Base-by-base conservation (phyloP, 2,329 filamentous ascomycete genomes). In the Annulohypoxylon truncatum region DNA sequence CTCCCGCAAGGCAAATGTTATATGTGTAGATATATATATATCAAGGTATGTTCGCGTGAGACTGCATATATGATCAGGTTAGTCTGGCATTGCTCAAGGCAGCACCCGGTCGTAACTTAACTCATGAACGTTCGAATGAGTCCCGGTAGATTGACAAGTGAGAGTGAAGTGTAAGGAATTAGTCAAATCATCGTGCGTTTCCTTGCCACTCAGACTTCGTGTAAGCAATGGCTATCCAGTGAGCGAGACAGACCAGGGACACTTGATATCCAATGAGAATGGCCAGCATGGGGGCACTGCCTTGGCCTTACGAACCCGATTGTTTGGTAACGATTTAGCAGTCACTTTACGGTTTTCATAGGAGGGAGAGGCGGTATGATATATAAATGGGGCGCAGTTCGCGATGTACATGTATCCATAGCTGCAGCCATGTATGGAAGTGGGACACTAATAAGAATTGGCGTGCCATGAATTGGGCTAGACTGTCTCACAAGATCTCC, bases 281-380 rank as follows among this genome's bases (percentile, higher is more conserved):
- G 52, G 28, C 35, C 20, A 35, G 38, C 56, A 56, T 55, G 62
- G 54, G 58, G 31, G 9, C 58, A 24, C 38, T 31, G 29, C 35
- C 44, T 42, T 33, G 12, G 15, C 56, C 47, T 38, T 42, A 59
- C 31, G 44, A 61, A 63, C 67, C 67, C 67, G 64, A 53, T 51
- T 63, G 47, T 66, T 31, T 58, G 67, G 61, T 69, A 67, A 57
- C 64, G 54, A 65, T 63, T 60, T 44, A 35, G 59, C 53, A 50
- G 46, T 52, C 52, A n/a, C 31, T 61, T 63, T 61, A 61, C 52
- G 59, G 55, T 48, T 29, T 51, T 28, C 53, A 42, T 61, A 59
- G 50, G 42, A 55, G 47, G 63, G 55, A 57, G 66, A 64, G 63
- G 61, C 65, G 54, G 67, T 53, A 61, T 59, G 33, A 55, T 51